A percentile compares a stretch with the other conserved stretches of the same genome.
Evolutionary conservation across 441 rosid genomes (phyloP).

Genomic region (Gossypium trilobum): DNA sequence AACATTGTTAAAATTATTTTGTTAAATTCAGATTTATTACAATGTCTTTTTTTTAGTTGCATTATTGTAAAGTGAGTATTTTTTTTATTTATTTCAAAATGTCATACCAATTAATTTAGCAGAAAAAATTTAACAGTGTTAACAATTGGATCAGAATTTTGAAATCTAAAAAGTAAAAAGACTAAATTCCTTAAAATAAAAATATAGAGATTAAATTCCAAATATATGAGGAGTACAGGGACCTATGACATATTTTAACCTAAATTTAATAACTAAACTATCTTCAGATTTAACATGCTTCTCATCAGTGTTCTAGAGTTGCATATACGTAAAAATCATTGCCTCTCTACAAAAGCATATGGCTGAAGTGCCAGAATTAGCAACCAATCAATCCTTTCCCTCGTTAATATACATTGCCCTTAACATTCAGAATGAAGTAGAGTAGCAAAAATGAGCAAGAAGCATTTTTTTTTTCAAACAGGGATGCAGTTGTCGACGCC

Average conservation of each 20-base stretch:
- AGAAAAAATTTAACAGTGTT: neutral
- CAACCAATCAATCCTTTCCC: neutral
- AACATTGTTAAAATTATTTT: neutral
- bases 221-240: neutral
- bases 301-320: neutral
- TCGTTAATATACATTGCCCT: neutral
- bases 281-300: neutral
- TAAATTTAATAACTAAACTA: neutral
- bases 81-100: too few species aligned
- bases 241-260: neutral
- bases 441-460: neutral
- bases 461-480: neutral
- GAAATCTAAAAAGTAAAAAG: neutral
- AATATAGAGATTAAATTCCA: neutral
- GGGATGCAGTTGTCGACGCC: neutral
- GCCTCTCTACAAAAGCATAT: neutral
- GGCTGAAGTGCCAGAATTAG: neutral
- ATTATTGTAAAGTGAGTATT: neutral
- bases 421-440: neutral
- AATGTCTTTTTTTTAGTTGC: neutral
- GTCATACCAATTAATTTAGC: neutral
- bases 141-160: neutral
- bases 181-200: neutral
- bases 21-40: neutral
- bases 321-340: neutral